Conservation (phyloP, 345 rosid species). For the Camelina hispida region DNA sequence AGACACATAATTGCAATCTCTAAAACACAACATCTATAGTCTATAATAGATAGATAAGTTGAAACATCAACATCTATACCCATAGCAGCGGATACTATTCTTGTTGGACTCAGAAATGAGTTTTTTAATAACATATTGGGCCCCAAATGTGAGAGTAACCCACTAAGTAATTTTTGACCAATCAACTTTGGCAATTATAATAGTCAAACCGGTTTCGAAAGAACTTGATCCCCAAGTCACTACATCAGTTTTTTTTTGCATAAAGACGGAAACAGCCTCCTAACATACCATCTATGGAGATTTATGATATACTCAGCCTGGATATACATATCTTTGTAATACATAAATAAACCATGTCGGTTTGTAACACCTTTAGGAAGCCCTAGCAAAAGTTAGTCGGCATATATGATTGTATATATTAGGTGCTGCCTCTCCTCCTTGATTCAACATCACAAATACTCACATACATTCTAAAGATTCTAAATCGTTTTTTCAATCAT, state of each 20-base stretch:
- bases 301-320: not conserved
- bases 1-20: constrained; percentile 11
- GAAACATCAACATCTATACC: constrained; percentile 9
- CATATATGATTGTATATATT: not conserved
- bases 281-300: not conserved
- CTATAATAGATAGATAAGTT: constrained; percentile 24
- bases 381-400: not conserved
- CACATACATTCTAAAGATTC: not conserved
- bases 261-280: not conserved
- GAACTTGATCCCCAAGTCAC: not conserved
- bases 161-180: no score
- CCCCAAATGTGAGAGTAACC: no score
- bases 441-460: not conserved
- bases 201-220: not conserved
- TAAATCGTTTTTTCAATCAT: not conserved
- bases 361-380: not conserved
- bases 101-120: no score
- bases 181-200: not conserved
- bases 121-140: no score
- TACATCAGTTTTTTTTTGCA: not conserved
- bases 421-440: not conserved
- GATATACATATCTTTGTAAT: no score
- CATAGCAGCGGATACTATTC: no score
- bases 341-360: not conserved
- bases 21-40: constrained; percentile 23